These are phyloP conservation scores for Vachellia collinsii DNA, from an alignment of 306 rosid species.

Conservation along the genomic window DNA sequence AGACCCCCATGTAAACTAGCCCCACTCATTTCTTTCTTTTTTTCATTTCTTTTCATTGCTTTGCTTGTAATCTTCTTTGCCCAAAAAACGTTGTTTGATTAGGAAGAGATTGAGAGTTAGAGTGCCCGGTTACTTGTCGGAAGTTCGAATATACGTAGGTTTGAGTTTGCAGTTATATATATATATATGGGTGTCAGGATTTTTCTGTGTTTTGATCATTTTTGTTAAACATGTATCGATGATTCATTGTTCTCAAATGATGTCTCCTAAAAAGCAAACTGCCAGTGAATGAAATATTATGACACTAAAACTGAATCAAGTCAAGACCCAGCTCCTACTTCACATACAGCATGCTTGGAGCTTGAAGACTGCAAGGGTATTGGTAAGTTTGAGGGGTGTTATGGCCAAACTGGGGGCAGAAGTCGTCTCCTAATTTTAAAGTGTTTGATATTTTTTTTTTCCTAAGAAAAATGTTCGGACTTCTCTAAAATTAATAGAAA, in stretches of 20 bases:
- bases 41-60: neutral
- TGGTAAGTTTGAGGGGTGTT: neutral
- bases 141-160: constrained; percentile 29
- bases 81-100: neutral
- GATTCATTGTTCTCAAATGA: constrained; percentile 13
- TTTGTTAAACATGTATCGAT: constrained; percentile 22
- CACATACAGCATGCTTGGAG: neutral
- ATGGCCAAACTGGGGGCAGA: neutral
- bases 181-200: neutral
- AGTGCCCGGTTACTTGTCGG: constrained; percentile 11
- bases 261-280: constrained; percentile 25
- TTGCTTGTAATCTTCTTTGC: constrained; percentile 8
- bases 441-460: neutral
- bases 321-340: neutral
- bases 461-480: neutral
- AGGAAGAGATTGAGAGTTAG: constrained; percentile 34
- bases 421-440: neutral
- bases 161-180: constrained; percentile 16
- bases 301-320: neutral
- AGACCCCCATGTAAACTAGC: constrained; percentile 43
- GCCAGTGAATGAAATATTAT: neutral
- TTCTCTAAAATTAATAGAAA: neutral
- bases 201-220: constrained; percentile 21
- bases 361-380: neutral
- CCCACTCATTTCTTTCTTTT: constrained; percentile 14